Conservation (phyloP, 1,284 basidiomycete species). For the Pseudozyma hubeiensis region DNA sequence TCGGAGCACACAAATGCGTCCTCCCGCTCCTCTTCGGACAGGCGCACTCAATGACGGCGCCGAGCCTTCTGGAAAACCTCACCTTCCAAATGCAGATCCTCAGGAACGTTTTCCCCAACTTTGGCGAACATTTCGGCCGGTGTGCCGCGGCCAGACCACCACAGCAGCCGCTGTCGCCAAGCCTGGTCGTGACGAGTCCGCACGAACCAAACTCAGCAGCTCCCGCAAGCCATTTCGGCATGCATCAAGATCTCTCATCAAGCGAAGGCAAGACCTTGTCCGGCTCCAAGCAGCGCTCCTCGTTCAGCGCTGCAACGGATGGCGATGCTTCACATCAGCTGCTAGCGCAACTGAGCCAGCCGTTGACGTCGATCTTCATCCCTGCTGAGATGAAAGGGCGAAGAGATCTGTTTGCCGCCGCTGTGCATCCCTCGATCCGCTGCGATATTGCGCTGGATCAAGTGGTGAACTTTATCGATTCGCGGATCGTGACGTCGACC, state of each 20-base stretch:
- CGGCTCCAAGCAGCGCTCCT: not conserved
- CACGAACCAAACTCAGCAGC: not conserved
- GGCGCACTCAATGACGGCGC: conserved; percentile 18
- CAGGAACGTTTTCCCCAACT: conserved; percentile 41
- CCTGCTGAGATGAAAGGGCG: conserved; percentile 25
- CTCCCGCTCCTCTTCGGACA: conserved; percentile 28
- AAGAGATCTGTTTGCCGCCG: conserved; percentile 12
- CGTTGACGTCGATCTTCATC: conserved; percentile 1
- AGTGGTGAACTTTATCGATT: conserved; percentile 23
- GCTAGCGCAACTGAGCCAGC: not conserved
- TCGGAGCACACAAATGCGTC: conserved; percentile 27
- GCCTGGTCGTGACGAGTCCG: not conserved
- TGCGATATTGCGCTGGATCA: conserved; percentile 30
- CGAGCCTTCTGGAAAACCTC: conserved; percentile 17
- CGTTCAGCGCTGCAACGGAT: not conserved
- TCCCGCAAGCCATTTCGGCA: not conserved
- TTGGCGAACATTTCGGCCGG: conserved; percentile 27
- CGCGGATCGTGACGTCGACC: conserved; percentile 14
- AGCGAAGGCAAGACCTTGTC: not conserved
- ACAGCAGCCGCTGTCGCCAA: conserved; percentile 2
- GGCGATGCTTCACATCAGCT: not conserved
- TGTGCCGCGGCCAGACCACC: conserved; percentile 24
- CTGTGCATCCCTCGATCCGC: conserved; percentile 21
- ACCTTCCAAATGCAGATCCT: conserved; percentile 35
- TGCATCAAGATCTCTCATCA: not conserved